Percentiles rank a stretch among this genome's conserved stretches.
Evolutionary conservation across 495 filamentous ascomycete species (phyloP).

Genomic region (Acidomyces sp.): DNA sequence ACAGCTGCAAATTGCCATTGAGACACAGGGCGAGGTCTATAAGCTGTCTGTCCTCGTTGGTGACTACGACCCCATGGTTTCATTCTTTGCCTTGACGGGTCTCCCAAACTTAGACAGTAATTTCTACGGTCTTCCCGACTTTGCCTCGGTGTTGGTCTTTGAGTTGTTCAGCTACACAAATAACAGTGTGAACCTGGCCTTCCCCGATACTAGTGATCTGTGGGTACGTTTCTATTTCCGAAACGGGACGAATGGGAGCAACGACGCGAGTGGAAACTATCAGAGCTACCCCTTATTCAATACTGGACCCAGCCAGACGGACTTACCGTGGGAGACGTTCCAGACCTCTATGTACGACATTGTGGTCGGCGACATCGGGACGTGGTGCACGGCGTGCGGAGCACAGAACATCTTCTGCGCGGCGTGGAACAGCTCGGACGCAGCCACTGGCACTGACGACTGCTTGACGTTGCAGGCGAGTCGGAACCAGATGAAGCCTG

Average conservation of each 20-base stretch:
- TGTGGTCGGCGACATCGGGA: constrained; percentile 39
- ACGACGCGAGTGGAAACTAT: constrained; percentile 35
- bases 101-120: constrained; percentile 42
- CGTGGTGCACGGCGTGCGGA: constrained; percentile 51
- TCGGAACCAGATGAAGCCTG: constrained; percentile 11
- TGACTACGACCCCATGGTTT: constrained; percentile 53
- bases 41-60: constrained; percentile 57
- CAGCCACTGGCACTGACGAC: not conserved
- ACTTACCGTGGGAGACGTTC: constrained; percentile 55
- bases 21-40: constrained; percentile 15
- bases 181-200: constrained; percentile 24
- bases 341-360: constrained; percentile 43
- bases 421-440: constrained; percentile 9
- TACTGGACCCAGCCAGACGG: constrained; percentile 33
- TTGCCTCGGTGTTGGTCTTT: constrained; percentile 57
- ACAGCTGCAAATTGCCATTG: constrained; percentile 39
- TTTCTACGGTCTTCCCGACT: constrained; percentile 57
- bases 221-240: constrained; percentile 65
- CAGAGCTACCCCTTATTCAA: constrained; percentile 51
- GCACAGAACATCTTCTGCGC: constrained; percentile 45
- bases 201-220: constrained; percentile 44
- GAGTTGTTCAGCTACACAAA: constrained; percentile 51
- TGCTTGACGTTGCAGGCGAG: not conserved
- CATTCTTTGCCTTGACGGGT: constrained; percentile 54
- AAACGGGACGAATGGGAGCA: constrained; percentile 42